Evolutionary conservation across 2,329 filamentous ascomycete species (phyloP).

Genomic region (Tolypocladium cylindrosporum): DNA sequence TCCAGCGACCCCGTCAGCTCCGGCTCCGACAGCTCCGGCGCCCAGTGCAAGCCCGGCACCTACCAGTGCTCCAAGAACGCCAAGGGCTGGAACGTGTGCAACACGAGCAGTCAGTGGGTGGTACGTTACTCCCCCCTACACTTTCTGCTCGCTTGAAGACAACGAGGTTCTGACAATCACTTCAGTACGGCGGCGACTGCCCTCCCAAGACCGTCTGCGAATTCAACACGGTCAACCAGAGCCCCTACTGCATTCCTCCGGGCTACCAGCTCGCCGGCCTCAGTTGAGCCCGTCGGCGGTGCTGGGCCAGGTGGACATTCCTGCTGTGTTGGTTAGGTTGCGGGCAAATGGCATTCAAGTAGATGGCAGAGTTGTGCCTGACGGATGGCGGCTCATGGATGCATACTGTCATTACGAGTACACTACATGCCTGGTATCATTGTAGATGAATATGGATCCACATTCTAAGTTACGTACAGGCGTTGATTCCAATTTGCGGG

Average conservation of each 20-base stretch:
- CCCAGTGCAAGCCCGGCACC: not conserved
- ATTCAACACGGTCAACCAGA: not conserved
- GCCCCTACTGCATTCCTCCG: not conserved
- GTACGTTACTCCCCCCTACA: not conserved
- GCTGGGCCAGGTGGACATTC: not conserved
- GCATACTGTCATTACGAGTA: not conserved
- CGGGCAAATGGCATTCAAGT: not conserved
- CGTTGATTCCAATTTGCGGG: too few species aligned
- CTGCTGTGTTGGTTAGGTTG: rapidly evolving
- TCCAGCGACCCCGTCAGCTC: too few species aligned
- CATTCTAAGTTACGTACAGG: too few species aligned
- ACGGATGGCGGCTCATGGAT: not conserved
- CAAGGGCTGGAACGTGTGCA: not conserved
- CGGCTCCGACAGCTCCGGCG: not conserved
- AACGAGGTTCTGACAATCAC: not conserved
- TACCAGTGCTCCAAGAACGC: not conserved
- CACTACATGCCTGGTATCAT: not conserved
- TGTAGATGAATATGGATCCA: not conserved
- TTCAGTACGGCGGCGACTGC: not conserved
- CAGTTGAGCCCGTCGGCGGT: not conserved
- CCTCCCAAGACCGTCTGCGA: not conserved
- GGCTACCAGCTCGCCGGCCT: not conserved
- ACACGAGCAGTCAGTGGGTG: not conserved
- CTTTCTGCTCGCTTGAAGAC: not conserved
- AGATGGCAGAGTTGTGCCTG: too few species aligned